Conservation (phyloP, 495 filamentous ascomycete species). For the Amniculicola lignicola region DNA sequence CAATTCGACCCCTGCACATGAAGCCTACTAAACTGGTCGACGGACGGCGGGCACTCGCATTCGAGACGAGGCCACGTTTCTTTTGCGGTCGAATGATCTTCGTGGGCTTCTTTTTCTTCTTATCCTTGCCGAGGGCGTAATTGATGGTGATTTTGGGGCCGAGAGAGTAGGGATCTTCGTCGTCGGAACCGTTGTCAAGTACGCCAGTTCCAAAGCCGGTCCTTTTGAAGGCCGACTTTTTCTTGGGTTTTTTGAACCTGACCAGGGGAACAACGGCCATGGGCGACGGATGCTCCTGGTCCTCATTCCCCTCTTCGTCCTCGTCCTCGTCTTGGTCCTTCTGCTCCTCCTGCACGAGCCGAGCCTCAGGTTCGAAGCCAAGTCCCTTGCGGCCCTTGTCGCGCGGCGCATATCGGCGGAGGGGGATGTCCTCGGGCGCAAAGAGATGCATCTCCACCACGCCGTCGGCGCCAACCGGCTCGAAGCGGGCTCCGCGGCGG, state of each 20-base stretch:
- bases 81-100: slow-evolving; percentile 63
- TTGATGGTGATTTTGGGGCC: slow-evolving; percentile 92
- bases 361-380: slow-evolving; percentile 69
- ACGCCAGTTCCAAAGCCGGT: slow-evolving; percentile 80
- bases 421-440: slow-evolving; percentile 77
- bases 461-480: slow-evolving; percentile 50
- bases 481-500: slow-evolving; percentile 69
- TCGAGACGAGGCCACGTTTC: slow-evolving; percentile 62
- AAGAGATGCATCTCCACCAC: slow-evolving; percentile 59
- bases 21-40: too few species aligned
- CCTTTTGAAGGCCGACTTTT: slow-evolving; percentile 40
- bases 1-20: slow-evolving; percentile 79
- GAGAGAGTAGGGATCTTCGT: slow-evolving; percentile 91
- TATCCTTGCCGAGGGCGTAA: slow-evolving; percentile 75
- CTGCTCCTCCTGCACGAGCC: slow-evolving; percentile 17
- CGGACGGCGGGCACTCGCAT: slow-evolving; percentile 51
- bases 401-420: slow-evolving; percentile 52
- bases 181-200: slow-evolving; percentile 91
- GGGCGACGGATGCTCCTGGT: slow-evolving; percentile 15
- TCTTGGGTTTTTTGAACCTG: not conserved
- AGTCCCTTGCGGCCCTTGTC: slow-evolving; percentile 66
- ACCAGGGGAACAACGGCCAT: slow-evolving; percentile 4
- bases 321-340: too few species aligned
- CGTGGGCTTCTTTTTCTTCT: slow-evolving; percentile 63
- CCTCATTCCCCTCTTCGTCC: slow-evolving; percentile 26